A percentile compares a stretch with the other conserved stretches of the same genome.
Conservation (phyloP, 768 basidiomycete genomes). For the Xerocomellus intermedius region DNA sequence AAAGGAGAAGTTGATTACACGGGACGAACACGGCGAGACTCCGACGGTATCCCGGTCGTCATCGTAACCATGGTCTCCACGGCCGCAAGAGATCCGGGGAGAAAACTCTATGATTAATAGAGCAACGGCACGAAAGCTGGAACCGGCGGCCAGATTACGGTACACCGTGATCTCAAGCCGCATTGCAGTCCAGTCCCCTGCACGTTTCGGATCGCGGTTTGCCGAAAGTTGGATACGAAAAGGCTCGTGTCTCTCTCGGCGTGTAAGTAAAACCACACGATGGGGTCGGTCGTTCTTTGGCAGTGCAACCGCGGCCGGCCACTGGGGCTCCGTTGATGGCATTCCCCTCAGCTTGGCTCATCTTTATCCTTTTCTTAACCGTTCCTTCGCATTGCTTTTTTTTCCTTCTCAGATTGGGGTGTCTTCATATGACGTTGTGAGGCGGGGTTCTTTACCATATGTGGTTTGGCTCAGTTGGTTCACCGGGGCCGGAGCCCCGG, state of each 20-base stretch:
- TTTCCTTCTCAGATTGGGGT: background rate
- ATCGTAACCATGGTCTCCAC: slow-evolving; percentile 21
- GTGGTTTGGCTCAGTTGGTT: background rate
- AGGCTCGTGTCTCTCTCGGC: background rate
- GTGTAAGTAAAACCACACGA: background rate
- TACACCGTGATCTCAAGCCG: background rate
- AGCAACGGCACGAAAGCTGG: background rate
- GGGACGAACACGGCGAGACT: slow-evolving; percentile 28
- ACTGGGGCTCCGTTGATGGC: background rate
- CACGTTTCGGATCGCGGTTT: slow-evolving; percentile 13
- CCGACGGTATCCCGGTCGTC: slow-evolving; percentile 28
- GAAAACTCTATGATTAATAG: background rate
- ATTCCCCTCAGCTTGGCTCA: background rate
- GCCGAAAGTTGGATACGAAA: background rate
- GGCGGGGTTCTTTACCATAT: background rate
- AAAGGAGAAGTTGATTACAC: slow-evolving; percentile 26
- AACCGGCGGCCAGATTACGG: background rate
- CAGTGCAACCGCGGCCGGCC: background rate
- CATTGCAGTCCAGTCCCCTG: background rate
- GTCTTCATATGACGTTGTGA: background rate
- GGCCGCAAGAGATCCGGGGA: slow-evolving; percentile 4
- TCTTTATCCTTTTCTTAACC: background rate
- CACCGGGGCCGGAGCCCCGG: background rate
- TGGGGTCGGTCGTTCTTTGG: background rate
- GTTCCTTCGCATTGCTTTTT: background rate